These are phyloP conservation scores for Rhizopogon vesiculosus DNA, from an alignment of 768 basidiomycete species.

Conservation along the genomic window DNA sequence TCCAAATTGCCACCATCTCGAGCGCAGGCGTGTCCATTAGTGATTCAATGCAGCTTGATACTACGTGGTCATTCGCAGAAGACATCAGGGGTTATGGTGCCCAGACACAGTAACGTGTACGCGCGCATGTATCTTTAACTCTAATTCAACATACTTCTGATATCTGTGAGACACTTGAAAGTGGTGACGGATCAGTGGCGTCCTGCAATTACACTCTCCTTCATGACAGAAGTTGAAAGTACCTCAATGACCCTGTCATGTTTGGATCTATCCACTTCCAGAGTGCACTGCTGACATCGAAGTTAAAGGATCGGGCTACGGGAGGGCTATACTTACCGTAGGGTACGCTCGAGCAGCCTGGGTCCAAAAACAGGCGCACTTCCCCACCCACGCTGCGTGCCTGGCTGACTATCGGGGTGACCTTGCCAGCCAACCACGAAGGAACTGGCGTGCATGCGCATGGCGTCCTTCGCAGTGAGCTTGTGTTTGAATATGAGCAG, in stretches of 20 bases:
- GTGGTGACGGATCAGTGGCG: too few relatives aligned
- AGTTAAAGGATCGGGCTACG: not conserved
- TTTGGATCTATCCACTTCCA: not conserved
- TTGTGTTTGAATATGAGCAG: not conserved
- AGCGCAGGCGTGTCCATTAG: conserved; percentile 72
- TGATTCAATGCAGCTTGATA: conserved; percentile 69
- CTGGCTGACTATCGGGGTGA: not conserved
- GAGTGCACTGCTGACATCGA: not conserved
- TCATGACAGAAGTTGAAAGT: not conserved
- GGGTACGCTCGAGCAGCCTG: not conserved
- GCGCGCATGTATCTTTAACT: conserved; percentile 1
- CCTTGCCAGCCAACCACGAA: not conserved
- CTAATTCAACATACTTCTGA: not conserved
- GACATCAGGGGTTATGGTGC: conserved; percentile 87
- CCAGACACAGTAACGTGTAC: conserved; percentile 65
- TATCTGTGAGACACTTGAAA: not conserved
- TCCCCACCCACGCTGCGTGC: not conserved
- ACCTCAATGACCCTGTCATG: not conserved
- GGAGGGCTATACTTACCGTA: not conserved
- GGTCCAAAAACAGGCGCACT: not conserved
- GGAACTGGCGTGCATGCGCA: not conserved
- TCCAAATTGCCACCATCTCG: conserved; percentile 91
- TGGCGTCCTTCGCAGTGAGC: not conserved
- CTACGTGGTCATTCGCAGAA: conserved; percentile 91
- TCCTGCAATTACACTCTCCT: not conserved